phyloP scores from a whole-genome alignment of 441 rosid genomes.

The Eutrema salsugineum region DNA sequence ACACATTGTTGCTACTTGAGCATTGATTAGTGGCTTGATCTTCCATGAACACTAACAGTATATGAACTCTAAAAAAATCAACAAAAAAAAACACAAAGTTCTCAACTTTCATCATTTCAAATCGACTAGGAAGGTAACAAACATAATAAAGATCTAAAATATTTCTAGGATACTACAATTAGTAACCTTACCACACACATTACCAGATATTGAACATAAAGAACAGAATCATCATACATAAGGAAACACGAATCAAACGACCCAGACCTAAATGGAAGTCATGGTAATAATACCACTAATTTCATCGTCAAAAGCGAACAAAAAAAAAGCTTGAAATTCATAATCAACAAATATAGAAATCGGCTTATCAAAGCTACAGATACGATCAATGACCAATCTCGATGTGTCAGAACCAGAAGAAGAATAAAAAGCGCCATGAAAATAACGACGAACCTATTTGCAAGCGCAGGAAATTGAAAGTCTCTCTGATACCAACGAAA shows the following conservation, averaged over 20 bases:
- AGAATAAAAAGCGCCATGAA: neutral
- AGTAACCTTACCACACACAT: neutral
- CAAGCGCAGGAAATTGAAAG: neutral
- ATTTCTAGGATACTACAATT: neutral
- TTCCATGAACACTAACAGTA: slow-evolving; percentile 53
- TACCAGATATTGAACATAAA: neutral
- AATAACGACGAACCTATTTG: neutral
- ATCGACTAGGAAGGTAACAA: neutral
- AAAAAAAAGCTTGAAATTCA: neutral
- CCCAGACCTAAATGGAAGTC: slow-evolving; percentile 3
- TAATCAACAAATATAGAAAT: neutral
- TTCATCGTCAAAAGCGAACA: neutral
- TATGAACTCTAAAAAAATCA: neutral
- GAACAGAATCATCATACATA: neutral
- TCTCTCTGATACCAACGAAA: neutral
- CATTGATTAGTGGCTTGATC: slow-evolving; percentile 49
- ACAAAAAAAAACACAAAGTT: neutral
- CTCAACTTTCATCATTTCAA: neutral
- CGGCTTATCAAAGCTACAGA: neutral
- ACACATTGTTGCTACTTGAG: slow-evolving; percentile 44
- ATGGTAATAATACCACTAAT: neutral
- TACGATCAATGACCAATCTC: neutral
- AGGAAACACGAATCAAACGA: slow-evolving; percentile 1
- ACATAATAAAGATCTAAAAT: neutral
- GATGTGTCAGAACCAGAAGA: neutral